These are phyloP conservation scores for Quercus tomentella DNA, from an alignment of 331 rosid genomes.

Conservation along the genomic window DNA sequence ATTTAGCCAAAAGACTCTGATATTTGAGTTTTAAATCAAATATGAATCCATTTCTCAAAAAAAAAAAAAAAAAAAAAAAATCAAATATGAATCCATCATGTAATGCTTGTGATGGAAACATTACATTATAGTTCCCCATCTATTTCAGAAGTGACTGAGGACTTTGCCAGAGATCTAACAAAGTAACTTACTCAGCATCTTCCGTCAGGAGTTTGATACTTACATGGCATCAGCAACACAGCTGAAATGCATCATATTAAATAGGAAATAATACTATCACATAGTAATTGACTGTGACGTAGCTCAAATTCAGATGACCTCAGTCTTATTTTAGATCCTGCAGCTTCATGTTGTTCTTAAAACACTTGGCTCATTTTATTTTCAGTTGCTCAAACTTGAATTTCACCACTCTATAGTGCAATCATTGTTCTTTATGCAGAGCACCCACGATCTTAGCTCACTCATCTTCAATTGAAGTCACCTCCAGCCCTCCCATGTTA, in stretches of 20 bases:
- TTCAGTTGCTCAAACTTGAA: background rate
- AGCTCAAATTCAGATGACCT: constrained; percentile 26
- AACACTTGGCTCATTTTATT: background rate
- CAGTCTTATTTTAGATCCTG: background rate
- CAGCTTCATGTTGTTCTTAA: background rate
- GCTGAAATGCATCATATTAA: background rate
- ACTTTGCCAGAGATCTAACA: constrained; percentile 70
- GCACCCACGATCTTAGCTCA: background rate
- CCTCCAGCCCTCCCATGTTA: background rate
- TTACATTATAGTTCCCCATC: constrained; percentile 5
- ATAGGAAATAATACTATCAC: background rate
- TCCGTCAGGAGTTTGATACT: constrained; percentile 71
- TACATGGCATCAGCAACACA: constrained; percentile 66
- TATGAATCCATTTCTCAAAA: background rate
- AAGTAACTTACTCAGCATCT: constrained; percentile 71
- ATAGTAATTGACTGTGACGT: constrained; percentile 64
- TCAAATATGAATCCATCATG: constrained; percentile 1
- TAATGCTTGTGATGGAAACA: constrained; percentile 3
- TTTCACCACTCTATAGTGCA: background rate
- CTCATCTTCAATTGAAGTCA: background rate
- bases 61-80: too few species aligned
- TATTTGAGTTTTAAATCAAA: constrained; percentile 14
- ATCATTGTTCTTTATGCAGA: background rate
- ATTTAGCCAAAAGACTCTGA: too few species aligned
- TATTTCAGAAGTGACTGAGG: constrained; percentile 74